These are phyloP conservation scores for Scheffersomyces lignicola DNA, from an alignment of 1,139 yeast genomes.

Conservation along the genomic window DNA sequence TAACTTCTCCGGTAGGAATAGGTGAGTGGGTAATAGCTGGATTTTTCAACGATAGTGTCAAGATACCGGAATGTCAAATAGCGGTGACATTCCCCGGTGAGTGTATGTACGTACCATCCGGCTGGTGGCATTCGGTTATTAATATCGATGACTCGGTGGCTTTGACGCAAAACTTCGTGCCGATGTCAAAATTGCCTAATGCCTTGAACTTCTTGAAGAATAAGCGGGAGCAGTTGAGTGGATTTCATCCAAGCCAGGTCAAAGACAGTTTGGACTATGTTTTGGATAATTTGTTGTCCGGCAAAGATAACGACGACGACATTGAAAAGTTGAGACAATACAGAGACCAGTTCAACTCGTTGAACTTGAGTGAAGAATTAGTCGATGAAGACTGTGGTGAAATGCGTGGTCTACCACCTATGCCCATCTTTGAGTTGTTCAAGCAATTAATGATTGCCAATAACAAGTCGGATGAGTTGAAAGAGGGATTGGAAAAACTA, in stretches of 20 bases:
- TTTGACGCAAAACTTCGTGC: constrained; percentile 85
- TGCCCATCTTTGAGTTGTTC: constrained; percentile 64
- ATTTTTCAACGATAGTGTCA: constrained; percentile 61
- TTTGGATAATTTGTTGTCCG: constrained; percentile 1
- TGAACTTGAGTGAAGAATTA: constrained; percentile 21
- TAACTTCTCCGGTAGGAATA: constrained; percentile 85
- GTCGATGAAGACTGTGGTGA: constrained; percentile 47
- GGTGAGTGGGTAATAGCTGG: constrained; percentile 91
- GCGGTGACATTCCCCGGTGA: constrained; percentile 83
- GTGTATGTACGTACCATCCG: constrained; percentile 85
- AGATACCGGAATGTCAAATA: constrained; percentile 53
- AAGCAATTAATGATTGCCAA: constrained; percentile 39
- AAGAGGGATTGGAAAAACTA: constrained; percentile 32
- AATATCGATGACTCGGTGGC: constrained; percentile 80
- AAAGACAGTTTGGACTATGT: constrained; percentile 30
- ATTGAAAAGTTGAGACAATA: constrained; percentile 18
- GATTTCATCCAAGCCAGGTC: constrained; percentile 64
- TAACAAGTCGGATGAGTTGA: constrained; percentile 33
- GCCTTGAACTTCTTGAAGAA: constrained; percentile 69
- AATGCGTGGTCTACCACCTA: constrained; percentile 32
- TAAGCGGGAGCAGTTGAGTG: constrained; percentile 72
- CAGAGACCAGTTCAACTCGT: constrained; percentile 17
- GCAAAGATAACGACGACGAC: constrained; percentile 10
- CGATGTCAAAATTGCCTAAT: constrained; percentile 54
- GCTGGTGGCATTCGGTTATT: constrained; percentile 96